These are phyloP conservation scores for Glaciozyma martinii DNA, from an alignment of 768 basidiomycete species.

Conservation along the genomic window DNA sequence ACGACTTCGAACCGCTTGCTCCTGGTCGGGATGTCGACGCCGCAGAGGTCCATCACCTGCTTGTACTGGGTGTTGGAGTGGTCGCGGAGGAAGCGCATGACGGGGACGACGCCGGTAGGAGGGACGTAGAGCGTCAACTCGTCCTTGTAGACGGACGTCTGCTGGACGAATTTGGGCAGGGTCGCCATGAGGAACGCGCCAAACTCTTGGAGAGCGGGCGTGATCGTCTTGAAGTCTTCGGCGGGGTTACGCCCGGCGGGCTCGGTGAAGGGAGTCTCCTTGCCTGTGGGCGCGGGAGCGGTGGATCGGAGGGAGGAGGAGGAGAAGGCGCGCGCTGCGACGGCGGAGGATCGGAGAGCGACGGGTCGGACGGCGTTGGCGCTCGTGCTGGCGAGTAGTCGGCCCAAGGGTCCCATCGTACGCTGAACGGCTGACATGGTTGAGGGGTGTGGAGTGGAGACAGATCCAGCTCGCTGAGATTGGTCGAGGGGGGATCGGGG, in stretches of 20 bases:
- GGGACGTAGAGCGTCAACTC: slow-evolving; percentile 82
- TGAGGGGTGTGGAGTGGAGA: background rate
- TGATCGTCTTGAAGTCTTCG: slow-evolving; percentile 59
- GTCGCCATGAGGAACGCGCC: slow-evolving; percentile 88
- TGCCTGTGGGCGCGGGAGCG: slow-evolving; percentile 14
- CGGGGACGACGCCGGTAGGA: slow-evolving; percentile 70
- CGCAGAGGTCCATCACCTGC: slow-evolving; percentile 81
- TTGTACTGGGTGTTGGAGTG: slow-evolving; percentile 95
- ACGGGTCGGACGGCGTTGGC: background rate
- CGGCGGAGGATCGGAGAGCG: slow-evolving; percentile 1
- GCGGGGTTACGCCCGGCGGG: slow-evolving; percentile 82
- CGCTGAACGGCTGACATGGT: slow-evolving; percentile 10
- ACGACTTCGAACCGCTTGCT: slow-evolving; percentile 93
- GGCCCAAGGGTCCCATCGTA: slow-evolving; percentile 6
- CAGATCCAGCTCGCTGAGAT: no score
- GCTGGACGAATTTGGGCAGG: slow-evolving; percentile 94
- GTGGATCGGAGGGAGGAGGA: slow-evolving; percentile 8
- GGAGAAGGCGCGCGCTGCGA: slow-evolving; percentile 13
- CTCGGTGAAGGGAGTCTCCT: slow-evolving; percentile 68
- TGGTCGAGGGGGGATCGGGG: no score
- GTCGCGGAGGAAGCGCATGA: slow-evolving; percentile 85
- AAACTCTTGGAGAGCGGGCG: slow-evolving; percentile 75
- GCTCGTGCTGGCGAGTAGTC: slow-evolving; percentile 7
- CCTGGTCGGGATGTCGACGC: slow-evolving; percentile 87
- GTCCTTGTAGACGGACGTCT: slow-evolving; percentile 93